phyloP scores from a whole-genome alignment of 441 rosid genomes.

The Macaranga tanarius region DNA sequence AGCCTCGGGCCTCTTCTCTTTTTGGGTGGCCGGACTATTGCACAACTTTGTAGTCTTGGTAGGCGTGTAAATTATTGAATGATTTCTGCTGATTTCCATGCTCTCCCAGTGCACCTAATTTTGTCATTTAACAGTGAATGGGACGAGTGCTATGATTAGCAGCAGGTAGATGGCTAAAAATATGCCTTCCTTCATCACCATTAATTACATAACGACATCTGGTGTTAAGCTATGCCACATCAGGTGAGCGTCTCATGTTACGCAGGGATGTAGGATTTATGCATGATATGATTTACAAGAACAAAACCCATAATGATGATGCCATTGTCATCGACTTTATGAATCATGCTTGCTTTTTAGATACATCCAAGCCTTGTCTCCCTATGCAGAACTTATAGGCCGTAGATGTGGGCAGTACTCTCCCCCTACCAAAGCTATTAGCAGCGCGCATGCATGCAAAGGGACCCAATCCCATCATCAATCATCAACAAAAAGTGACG shows the following conservation, averaged over 20 bases:
- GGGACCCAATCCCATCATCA: constrained; percentile 27
- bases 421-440: too few relatives aligned
- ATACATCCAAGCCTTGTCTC: constrained; percentile 16
- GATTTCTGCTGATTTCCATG: background rate
- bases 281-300: too few relatives aligned
- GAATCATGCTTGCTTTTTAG: constrained; percentile 6
- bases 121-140: background rate
- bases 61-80: background rate
- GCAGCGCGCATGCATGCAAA: constrained; percentile 19
- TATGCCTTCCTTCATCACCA: background rate
- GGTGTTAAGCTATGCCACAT: background rate
- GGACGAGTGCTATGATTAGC: background rate
- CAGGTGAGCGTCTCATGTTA: background rate
- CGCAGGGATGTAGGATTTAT: too few relatives aligned
- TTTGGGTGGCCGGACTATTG: background rate
- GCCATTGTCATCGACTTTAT: constrained; percentile 14
- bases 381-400: background rate
- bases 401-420: background rate
- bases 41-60: background rate
- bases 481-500: constrained; percentile 15
- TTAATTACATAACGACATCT: background rate
- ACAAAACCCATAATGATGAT: background rate
- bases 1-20: background rate
- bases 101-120: background rate
- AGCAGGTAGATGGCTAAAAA: background rate